Percentiles rank a stretch among this genome's conserved stretches.
These are phyloP conservation scores for Phytophthora ramorum DNA, from an alignment of 352 stramenopile genomes.

Conservation along the genomic window DNA sequence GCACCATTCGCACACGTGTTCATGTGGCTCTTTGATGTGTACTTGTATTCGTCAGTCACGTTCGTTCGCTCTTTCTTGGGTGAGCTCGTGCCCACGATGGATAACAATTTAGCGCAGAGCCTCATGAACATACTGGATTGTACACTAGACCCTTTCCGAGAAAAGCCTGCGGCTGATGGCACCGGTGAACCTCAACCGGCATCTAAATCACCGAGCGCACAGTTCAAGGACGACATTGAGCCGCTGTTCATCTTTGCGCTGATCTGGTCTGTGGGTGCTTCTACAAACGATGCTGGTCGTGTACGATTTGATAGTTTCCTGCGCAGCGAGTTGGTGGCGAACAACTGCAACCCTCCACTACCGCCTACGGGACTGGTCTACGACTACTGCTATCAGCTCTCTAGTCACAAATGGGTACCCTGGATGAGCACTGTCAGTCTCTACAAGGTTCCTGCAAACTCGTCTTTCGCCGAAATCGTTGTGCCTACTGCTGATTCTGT, in stretches of 20 bases:
- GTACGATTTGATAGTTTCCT: slow-evolving; percentile 91
- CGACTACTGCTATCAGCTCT: slow-evolving; percentile 92
- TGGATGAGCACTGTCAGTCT: slow-evolving; percentile 94
- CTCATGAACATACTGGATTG: slow-evolving; percentile 95
- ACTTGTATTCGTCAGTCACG: slow-evolving; percentile 86
- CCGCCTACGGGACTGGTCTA: slow-evolving; percentile 83
- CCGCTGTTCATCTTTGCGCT: slow-evolving; percentile 94
- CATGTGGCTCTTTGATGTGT: slow-evolving; percentile 90
- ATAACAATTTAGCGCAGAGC: slow-evolving; percentile 93
- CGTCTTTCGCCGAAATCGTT: slow-evolving; percentile 93
- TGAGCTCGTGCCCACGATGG: slow-evolving; percentile 93
- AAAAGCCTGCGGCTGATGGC: slow-evolving; percentile 50
- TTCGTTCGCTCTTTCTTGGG: slow-evolving; percentile 89
- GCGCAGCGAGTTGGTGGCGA: slow-evolving; percentile 81
- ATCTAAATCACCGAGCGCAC: slow-evolving; percentile 37
- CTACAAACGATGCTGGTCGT: slow-evolving; percentile 89
- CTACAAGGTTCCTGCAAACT: slow-evolving; percentile 78
- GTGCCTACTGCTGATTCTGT: slow-evolving; percentile 94
- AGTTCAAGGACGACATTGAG: slow-evolving; percentile 85
- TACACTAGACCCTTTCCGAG: slow-evolving; percentile 76
- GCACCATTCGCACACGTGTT: slow-evolving; percentile 46
- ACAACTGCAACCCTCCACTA: slow-evolving; percentile 64
- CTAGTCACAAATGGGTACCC: slow-evolving; percentile 90
- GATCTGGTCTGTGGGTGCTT: slow-evolving; percentile 93
- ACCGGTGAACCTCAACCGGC: slow-evolving; percentile 54